phyloP scores from a whole-genome alignment of 305 asterid species.

The Stenogyne calaminthoides region DNA sequence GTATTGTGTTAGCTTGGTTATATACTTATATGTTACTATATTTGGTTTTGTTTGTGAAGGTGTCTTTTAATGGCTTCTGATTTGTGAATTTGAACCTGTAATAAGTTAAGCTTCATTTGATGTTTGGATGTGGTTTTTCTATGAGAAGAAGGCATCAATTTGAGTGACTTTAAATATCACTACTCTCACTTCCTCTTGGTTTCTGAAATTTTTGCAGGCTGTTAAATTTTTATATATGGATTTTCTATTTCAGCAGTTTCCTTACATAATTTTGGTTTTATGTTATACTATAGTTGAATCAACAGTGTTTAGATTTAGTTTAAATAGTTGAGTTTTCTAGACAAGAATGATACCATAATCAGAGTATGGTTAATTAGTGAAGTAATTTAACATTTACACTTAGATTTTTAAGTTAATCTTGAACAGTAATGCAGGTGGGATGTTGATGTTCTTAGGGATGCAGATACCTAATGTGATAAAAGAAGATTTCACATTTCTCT shows the following conservation, averaged over 20 bases:
- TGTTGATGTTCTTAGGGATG: neutral
- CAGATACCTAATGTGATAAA: slow-evolving; percentile 8
- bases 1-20: neutral
- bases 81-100: neutral
- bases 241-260: neutral
- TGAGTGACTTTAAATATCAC: neutral
- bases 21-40: neutral
- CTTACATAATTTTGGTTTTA: neutral
- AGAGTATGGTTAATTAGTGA: neutral
- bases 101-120: neutral
- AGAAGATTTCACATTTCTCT: slow-evolving; percentile 1
- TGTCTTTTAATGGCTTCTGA: neutral
- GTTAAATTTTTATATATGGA: neutral
- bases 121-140: neutral
- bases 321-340: neutral
- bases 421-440: neutral
- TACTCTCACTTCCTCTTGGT: neutral
- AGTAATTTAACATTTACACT: neutral
- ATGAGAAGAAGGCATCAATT: neutral
- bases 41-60: neutral
- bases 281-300: neutral
- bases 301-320: neutral
- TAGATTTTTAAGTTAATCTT: neutral
- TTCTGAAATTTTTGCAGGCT: neutral
- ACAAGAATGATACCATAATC: neutral